Percentiles rank a stretch among this genome's conserved stretches.
Conservation (phyloP, 2,329 filamentous ascomycete species). For the Neofusicoccum umdonicola region DNA sequence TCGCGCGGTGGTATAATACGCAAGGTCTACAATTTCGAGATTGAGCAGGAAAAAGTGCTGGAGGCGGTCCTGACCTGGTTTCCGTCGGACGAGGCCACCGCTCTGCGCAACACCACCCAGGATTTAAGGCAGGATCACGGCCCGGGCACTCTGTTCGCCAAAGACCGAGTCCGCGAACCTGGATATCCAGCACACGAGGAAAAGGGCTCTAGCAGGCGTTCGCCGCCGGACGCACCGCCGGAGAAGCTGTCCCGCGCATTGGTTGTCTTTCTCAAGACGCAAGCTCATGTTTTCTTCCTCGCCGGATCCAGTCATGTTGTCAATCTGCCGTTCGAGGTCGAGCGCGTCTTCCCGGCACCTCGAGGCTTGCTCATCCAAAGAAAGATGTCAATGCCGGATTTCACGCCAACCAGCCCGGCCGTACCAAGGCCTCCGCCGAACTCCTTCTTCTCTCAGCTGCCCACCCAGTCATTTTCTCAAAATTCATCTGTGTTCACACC, state of each 20-base stretch:
- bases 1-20: conserved; percentile 81
- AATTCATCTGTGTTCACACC: conserved; percentile 6
- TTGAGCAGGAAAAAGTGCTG: conserved; percentile 82
- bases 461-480: conserved; percentile 13
- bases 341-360: conserved; percentile 78
- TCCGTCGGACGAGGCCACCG: conserved; percentile 44
- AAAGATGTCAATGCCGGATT: conserved; percentile 58
- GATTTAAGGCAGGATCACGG: not conserved
- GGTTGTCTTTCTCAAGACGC: conserved; percentile 87
- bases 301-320: conserved; percentile 84
- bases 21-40: conserved; percentile 79
- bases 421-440: conserved; percentile 66
- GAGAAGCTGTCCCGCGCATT: conserved; percentile 55
- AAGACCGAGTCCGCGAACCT: conserved; percentile 29
- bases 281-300: conserved; percentile 91
- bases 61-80: conserved; percentile 87
- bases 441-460: conserved; percentile 65
- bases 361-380: conserved; percentile 83
- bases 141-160: conserved; percentile 20
- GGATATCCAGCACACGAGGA: not conserved
- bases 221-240: conserved; percentile 25
- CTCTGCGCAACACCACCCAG: not conserved
- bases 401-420: conserved; percentile 35
- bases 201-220: conserved; percentile 14
- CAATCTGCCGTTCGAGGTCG: conserved; percentile 92